Evolutionary conservation across 768 basidiomycete genomes (phyloP).

Genomic region (Psilocybe sp.): DNA sequence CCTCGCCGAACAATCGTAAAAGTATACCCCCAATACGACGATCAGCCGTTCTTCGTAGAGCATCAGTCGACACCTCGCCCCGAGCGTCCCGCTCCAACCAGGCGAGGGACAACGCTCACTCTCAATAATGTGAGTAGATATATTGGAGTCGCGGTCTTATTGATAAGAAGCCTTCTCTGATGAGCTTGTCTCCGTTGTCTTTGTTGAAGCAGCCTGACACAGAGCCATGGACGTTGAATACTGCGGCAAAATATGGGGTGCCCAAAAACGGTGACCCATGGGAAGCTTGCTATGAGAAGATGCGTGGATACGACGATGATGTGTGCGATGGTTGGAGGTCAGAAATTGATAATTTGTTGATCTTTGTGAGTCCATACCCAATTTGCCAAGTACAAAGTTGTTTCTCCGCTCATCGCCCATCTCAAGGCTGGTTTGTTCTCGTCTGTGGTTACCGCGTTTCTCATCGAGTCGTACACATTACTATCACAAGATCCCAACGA

Average conservation of each 20-base stretch:
- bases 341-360: constrained; percentile 27
- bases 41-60: constrained; percentile 8
- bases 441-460: constrained; percentile 34
- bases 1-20: constrained; percentile 8
- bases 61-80: not conserved
- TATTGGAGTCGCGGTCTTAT: no score
- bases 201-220: not conserved
- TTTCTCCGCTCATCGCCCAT: not conserved
- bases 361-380: constrained; percentile 24
- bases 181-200: not conserved
- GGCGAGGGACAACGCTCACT: not conserved
- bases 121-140: no score
- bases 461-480: constrained; percentile 31
- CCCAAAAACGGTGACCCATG: constrained; percentile 21
- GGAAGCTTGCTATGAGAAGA: constrained; percentile 20
- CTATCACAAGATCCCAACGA: constrained; percentile 28
- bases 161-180: no score
- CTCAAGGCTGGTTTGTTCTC: constrained; percentile 40
- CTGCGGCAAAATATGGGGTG: constrained; percentile 13
- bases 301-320: constrained; percentile 23
- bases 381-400: not conserved
- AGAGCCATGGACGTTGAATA: constrained; percentile 18
- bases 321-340: constrained; percentile 29
- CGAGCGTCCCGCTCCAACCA: not conserved
- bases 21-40: constrained; percentile 7